A percentile compares a stretch with the other conserved stretches of the same genome.
These are phyloP conservation scores for Pelargonium australe DNA, from an alignment of 441 rosid genomes.

Conservation along the genomic window DNA sequence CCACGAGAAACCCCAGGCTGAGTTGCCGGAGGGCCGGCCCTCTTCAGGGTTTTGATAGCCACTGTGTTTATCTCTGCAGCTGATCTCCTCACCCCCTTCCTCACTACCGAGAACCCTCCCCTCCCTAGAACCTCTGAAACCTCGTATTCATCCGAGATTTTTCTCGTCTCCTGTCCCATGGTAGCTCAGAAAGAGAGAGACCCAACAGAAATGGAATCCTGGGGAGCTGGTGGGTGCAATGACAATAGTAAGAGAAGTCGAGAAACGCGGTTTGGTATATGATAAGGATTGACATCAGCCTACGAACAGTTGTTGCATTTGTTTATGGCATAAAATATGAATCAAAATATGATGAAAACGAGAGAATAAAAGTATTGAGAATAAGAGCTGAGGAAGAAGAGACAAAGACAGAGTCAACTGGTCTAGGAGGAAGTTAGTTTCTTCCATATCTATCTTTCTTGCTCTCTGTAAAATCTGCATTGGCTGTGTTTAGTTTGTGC, in stretches of 20 bases:
- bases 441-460: not conserved
- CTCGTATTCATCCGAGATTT: conserved; percentile 49
- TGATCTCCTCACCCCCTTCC: conserved; percentile 38
- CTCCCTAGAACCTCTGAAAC: conserved; percentile 45
- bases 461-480: conserved; percentile 1
- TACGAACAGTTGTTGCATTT: conserved; percentile 17
- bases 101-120: conserved; percentile 74
- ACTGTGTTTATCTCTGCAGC: conserved; percentile 29
- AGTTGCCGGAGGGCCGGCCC: conserved; percentile 28
- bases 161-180: conserved; percentile 52
- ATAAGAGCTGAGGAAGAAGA: conserved; percentile 25
- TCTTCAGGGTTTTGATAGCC: conserved; percentile 59
- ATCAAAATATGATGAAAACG: conserved; percentile 23
- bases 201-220: conserved; percentile 8
- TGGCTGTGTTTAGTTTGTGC: not conserved
- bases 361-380: conserved; percentile 28
- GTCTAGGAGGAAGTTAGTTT: not conserved
- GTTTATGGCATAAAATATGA: conserved; percentile 31
- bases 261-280: conserved; percentile 24
- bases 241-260: conserved; percentile 20
- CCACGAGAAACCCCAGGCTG: conserved; percentile 18
- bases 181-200: not conserved
- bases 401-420: conserved; percentile 46
- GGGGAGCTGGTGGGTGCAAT: conserved; percentile 10
- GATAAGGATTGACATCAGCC: conserved; percentile 29